These are phyloP conservation scores for Prunus kanzakura DNA, from an alignment of 306 rosid species.

Conservation along the genomic window DNA sequence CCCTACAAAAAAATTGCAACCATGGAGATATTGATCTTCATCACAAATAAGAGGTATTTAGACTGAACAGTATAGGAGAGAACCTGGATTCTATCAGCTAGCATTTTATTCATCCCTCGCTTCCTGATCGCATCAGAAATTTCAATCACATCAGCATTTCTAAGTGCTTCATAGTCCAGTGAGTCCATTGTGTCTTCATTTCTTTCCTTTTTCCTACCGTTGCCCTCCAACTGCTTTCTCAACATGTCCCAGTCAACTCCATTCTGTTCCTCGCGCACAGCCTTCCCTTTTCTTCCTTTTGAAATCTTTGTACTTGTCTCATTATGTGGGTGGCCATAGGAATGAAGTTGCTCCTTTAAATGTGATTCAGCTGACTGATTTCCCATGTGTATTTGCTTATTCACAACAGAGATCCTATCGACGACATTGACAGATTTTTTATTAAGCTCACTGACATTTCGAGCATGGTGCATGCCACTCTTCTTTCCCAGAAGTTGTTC, in stretches of 20 bases:
- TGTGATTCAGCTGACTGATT: conserved; percentile 27
- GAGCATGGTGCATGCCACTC: conserved; percentile 28
- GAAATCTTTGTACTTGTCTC: conserved; percentile 37
- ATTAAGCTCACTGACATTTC: conserved; percentile 23
- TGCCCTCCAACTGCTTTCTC: conserved; percentile 54
- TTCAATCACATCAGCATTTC: conserved; percentile 54
- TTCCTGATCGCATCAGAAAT: conserved; percentile 64
- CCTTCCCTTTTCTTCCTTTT: conserved; percentile 48
- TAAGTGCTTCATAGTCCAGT: conserved; percentile 79
- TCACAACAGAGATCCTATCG: conserved; percentile 27
- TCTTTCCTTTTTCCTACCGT: conserved; percentile 45
- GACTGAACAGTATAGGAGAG: background rate
- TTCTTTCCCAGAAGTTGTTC: conserved; percentile 27
- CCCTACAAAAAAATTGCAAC: conserved; percentile 50
- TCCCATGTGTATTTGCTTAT: conserved; percentile 26
- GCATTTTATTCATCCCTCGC: conserved; percentile 90
- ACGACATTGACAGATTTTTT: conserved; percentile 29
- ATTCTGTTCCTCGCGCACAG: conserved; percentile 37
- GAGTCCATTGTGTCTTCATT: conserved; percentile 65
- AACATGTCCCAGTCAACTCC: conserved; percentile 68
- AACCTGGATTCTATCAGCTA: conserved; percentile 93
- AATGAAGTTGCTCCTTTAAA: conserved; percentile 31
- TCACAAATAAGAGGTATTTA: conserved; percentile 4
- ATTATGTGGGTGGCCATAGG: conserved; percentile 26
- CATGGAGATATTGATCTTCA: background rate